A percentile compares a stretch with the other conserved stretches of the same genome.
These are phyloP conservation scores for Podospora pseudocomata DNA, from an alignment of 495 filamentous ascomycete species.

Conservation along the genomic window DNA sequence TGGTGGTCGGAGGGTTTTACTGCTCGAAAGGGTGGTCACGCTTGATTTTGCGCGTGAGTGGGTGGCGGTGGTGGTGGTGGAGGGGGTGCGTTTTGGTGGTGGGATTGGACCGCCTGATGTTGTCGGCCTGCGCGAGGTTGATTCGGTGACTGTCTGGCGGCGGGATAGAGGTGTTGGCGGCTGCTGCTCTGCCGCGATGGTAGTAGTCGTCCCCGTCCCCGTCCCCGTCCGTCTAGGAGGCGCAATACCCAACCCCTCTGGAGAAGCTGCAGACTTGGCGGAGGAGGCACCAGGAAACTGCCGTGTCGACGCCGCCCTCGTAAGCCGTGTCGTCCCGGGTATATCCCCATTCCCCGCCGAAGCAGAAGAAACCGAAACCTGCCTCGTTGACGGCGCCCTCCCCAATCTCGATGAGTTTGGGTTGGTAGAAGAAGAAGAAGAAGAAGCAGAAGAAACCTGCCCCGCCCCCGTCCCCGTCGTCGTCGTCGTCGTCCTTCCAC, in stretches of 20 bases:
- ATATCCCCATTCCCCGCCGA: not conserved
- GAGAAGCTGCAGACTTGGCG: not conserved
- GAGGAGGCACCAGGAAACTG: not conserved
- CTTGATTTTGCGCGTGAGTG: conserved; percentile 40
- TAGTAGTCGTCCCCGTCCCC: too few relatives aligned
- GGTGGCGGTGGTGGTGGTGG: conserved; percentile 5
- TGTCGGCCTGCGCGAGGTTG: conserved; percentile 23
- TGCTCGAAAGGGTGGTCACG: conserved; percentile 40
- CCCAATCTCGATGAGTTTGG: not conserved
- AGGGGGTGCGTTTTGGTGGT: conserved; percentile 20
- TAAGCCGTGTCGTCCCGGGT: conserved; percentile 3
- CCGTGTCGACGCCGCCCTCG: not conserved
- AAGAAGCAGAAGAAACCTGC: not conserved
- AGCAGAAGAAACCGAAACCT: conserved; percentile 1
- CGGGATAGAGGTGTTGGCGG: not conserved
- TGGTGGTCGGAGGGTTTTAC: conserved; percentile 45
- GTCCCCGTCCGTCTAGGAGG: not conserved
- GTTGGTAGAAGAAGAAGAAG: not conserved
- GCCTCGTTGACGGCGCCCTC: not conserved
- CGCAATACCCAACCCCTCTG: not conserved
- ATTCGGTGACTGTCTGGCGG: conserved; percentile 18
- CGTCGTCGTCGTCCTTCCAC: not conserved
- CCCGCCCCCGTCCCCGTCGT: not conserved
- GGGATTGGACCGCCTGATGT: conserved; percentile 21
- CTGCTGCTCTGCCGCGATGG: not conserved